phyloP scores from a whole-genome alignment of 495 filamentous ascomycete genomes.

The Podospora bellae-mahoneyi region DNA sequence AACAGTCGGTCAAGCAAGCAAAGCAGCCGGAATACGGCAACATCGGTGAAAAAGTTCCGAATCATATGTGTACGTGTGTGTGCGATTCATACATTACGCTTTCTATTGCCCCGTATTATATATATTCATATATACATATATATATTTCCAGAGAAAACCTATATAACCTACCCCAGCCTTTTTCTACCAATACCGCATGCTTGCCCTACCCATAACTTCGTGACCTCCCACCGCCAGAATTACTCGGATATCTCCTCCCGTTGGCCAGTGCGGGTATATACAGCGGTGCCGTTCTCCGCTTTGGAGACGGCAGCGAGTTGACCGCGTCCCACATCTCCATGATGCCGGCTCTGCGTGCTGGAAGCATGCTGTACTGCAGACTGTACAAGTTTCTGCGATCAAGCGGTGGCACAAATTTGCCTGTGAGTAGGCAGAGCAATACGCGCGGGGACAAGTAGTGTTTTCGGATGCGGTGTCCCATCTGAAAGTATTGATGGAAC shows the following conservation, averaged over 20 bases:
- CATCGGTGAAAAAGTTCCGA: background rate
- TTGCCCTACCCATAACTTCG: conserved; percentile 27
- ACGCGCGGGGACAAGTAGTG: conserved; percentile 91
- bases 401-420: conserved; percentile 85
- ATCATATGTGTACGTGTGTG: too few relatives aligned
- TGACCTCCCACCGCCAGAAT: conserved; percentile 26
- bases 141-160: too few relatives aligned
- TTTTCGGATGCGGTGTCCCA: conserved; percentile 84
- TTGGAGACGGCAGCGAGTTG: conserved; percentile 54
- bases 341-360: conserved; percentile 72
- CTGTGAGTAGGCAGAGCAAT: conserved; percentile 80
- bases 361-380: conserved; percentile 97
- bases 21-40: background rate
- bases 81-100: background rate
- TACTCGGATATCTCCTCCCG: conserved; percentile 26
- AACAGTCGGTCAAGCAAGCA: background rate
- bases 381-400: conserved; percentile 92
- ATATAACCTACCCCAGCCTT: background rate
- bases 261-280: conserved; percentile 24
- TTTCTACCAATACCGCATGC: background rate
- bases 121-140: background rate
- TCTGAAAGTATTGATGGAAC: conserved; percentile 96
- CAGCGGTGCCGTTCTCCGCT: conserved; percentile 30
- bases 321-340: conserved; percentile 76
- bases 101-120: background rate